Base-by-base conservation (phyloP, 1,139 yeast species). In the Sugiyamaella xylanicola region DNA sequence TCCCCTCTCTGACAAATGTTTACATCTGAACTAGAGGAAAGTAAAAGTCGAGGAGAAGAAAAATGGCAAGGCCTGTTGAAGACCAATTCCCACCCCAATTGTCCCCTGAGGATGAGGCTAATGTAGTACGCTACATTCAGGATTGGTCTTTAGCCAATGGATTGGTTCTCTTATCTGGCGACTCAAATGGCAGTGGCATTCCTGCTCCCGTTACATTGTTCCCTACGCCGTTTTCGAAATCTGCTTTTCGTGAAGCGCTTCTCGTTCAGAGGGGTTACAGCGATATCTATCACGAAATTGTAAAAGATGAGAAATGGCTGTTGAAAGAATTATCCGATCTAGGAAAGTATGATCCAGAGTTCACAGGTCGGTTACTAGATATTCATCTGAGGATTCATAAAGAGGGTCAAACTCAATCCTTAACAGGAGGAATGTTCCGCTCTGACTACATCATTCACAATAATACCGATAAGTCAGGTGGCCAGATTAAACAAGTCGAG, bases 141-240 rank as follows among this genome's bases (percentile, higher is more conserved):
- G 96, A 91, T 63, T 91, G 95, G 91, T 77, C 88, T 4, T 73
- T 91, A 54, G 79, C 86, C 50, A 83, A 89, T 72, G 97, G 97
- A 1, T 74, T 91, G 54, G 79, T 84, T 16, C 85, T 92, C 83
- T 85, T 87, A 64, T 90, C 91, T 1, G 84, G 86, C 2, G 66
- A 63, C 9, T 56, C 61, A n/a, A 51, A 60, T 39, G 70, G 59
- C 61, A 68, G 73, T 67, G 86, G 88, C 16, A 78, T 77, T 49
- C 81, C 80, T 58, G 96, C 97, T 2, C 98, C 99, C 22, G 83
- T 90, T 11, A 92, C 99, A 1, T 67, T 92, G 43, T 90, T 79
- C 66, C 99, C 99, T 2, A 88, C 98, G 0, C 96, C 96, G 9
- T 84, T 92, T 62, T 92, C 97, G 1, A 77, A 74, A 59, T 55